Evolutionary conservation across 768 basidiomycete species (phyloP).

Genomic region (Sporobolomyces roseus): DNA sequence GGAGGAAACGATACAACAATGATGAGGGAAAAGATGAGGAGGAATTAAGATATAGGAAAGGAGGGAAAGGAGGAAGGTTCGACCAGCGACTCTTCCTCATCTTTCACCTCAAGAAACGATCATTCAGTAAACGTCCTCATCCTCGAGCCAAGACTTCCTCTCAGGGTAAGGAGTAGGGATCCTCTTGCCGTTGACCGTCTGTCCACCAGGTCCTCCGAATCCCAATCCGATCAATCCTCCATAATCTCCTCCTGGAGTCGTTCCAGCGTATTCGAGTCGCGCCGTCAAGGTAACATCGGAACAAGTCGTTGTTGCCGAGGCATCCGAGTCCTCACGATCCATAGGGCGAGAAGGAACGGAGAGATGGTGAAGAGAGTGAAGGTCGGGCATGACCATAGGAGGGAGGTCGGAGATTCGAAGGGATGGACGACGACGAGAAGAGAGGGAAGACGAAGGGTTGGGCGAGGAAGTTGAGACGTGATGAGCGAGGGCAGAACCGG

Average conservation of each 20-base stretch:
- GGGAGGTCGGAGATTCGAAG: conserved; percentile 21
- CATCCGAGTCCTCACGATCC: conserved; percentile 7
- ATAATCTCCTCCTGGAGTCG: conserved; percentile 14
- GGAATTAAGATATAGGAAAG: not conserved
- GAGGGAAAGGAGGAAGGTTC: not conserved
- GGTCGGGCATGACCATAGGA: conserved; percentile 15
- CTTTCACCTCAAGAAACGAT: not conserved
- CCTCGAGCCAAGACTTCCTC: conserved; percentile 17
- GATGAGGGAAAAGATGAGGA: not conserved
- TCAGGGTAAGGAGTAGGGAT: conserved; percentile 29
- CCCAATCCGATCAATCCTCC: conserved; percentile 13
- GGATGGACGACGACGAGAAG: conserved; percentile 22
- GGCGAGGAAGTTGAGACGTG: not conserved
- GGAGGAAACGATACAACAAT: not conserved
- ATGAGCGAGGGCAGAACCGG: conserved; percentile 4
- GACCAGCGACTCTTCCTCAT: not conserved
- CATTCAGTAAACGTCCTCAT: conserved; percentile 14
- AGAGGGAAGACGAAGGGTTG: conserved; percentile 13
- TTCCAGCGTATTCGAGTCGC: not conserved
- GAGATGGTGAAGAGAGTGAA: conserved; percentile 8
- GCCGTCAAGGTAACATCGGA: conserved; percentile 12
- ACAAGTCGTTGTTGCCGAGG: conserved; percentile 10
- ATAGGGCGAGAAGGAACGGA: not conserved
- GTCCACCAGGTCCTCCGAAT: conserved; percentile 10
- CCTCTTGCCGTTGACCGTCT: not conserved